These are phyloP conservation scores for Linanthus parryae DNA, from an alignment of 148 eudicot genomes.

Conservation along the genomic window DNA sequence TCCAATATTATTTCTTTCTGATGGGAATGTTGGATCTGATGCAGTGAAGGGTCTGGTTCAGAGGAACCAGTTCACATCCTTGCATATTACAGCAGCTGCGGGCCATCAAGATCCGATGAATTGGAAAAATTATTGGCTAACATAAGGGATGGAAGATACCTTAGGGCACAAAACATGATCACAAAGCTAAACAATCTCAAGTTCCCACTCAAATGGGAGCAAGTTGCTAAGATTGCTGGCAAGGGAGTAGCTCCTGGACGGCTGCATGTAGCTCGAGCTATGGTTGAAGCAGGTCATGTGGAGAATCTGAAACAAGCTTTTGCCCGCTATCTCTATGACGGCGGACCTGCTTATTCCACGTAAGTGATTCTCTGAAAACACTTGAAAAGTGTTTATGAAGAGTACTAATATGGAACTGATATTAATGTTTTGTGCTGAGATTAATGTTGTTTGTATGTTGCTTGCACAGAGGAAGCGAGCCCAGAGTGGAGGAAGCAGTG, in stretches of 20 bases:
- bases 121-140: conserved; percentile 62
- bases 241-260: conserved; percentile 96
- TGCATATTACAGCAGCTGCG: conserved; percentile 91
- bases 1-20: background rate
- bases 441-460: background rate
- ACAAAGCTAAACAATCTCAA: conserved; percentile 65
- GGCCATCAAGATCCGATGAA: conserved; percentile 54
- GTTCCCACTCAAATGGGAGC: conserved; percentile 81
- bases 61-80: conserved; percentile 97
- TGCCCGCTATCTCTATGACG: conserved; percentile 81
- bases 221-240: conserved; percentile 79
- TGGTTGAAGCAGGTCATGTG: conserved; percentile 93
- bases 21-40: conserved; percentile 7
- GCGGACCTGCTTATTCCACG: conserved; percentile 98
- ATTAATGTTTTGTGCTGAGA: no score
- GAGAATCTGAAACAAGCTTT: conserved; percentile 94
- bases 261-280: conserved; percentile 89
- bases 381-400: background rate
- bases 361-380: conserved; percentile 24
- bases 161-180: conserved; percentile 81
- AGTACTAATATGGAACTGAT: background rate
- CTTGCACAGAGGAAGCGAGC: conserved; percentile 76
- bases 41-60: conserved; percentile 58
- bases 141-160: conserved; percentile 85
- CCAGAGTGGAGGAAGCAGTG: conserved; percentile 78